Evolutionary conservation across 768 basidiomycete species (phyloP).

Genomic region (Galerina marginata): DNA sequence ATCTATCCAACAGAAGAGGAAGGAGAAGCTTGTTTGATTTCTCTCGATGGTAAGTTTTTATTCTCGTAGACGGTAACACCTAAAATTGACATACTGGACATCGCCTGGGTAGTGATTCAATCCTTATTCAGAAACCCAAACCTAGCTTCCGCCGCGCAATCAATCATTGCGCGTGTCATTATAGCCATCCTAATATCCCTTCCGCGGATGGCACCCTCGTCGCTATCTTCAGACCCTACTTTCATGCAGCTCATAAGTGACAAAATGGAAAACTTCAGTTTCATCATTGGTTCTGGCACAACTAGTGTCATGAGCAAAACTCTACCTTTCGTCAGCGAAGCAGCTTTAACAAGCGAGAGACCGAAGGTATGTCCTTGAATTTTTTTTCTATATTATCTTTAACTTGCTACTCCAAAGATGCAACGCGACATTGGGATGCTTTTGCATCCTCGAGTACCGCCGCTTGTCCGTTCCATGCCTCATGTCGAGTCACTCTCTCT

Average conservation of each 20-base stretch:
- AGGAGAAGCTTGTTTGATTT: slow-evolving; percentile 53
- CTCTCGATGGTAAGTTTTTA: slow-evolving; percentile 61
- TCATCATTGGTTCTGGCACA: slow-evolving; percentile 58
- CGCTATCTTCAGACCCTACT: slow-evolving; percentile 54
- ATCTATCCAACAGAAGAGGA: slow-evolving; percentile 57
- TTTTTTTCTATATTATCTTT: slow-evolving; percentile 1
- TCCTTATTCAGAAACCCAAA: slow-evolving; percentile 53
- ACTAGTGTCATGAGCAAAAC: slow-evolving; percentile 65
- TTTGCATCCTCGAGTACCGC: slow-evolving; percentile 82
- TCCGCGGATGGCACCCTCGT: slow-evolving; percentile 58
- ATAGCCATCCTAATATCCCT: slow-evolving; percentile 62
- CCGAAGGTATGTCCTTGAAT: slow-evolving; percentile 27
- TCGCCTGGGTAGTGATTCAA: slow-evolving; percentile 49
- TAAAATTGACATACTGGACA: not conserved
- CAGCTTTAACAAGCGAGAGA: slow-evolving; percentile 33
- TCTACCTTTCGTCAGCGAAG: slow-evolving; percentile 58
- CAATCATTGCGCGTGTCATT: slow-evolving; percentile 62
- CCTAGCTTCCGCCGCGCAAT: slow-evolving; percentile 58
- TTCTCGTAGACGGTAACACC: not conserved
- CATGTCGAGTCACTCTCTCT: slow-evolving; percentile 65
- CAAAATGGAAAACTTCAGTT: slow-evolving; percentile 52
- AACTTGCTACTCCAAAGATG: slow-evolving; percentile 11
- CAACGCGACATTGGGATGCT: slow-evolving; percentile 60
- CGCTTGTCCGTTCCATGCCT: slow-evolving; percentile 71
- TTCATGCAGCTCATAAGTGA: slow-evolving; percentile 51